Evolutionary conservation across 805 yeast genomes (phyloP).

Genomic region (Nakazawaea ambrosiae): DNA sequence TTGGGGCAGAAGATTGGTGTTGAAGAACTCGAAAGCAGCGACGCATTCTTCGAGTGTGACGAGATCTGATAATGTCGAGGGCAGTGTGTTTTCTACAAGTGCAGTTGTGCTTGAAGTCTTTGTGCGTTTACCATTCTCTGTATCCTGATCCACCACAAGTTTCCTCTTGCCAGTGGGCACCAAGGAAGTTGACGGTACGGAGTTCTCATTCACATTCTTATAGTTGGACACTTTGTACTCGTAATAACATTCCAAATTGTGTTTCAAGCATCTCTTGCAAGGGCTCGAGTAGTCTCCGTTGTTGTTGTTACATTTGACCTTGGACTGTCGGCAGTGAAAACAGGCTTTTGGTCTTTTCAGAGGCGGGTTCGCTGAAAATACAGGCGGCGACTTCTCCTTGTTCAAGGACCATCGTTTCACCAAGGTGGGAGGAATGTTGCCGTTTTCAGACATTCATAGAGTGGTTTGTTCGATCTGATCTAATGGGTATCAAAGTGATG

Average conservation of each 20-base stretch:
- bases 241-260: slow-evolving; percentile 48
- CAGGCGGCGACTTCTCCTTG: too few species aligned
- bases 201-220: slow-evolving; percentile 5
- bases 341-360: slow-evolving; percentile 44
- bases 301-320: slow-evolving; percentile 52
- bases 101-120: too few species aligned
- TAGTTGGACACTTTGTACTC: slow-evolving; percentile 45
- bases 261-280: slow-evolving; percentile 50
- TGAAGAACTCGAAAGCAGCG: slow-evolving; percentile 44
- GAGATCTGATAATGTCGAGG: neutral
- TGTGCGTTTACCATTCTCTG: neutral
- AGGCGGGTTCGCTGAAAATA: too few species aligned
- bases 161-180: slow-evolving; percentile 5
- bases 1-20: slow-evolving; percentile 51
- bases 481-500: too few species aligned
- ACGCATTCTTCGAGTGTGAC: slow-evolving; percentile 3
- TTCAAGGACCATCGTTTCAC: too few species aligned
- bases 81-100: too few species aligned
- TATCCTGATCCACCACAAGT: neutral
- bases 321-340: slow-evolving; percentile 51
- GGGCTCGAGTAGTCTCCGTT: slow-evolving; percentile 31
- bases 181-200: neutral
- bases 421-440: too few species aligned
- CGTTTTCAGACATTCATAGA: too few species aligned
- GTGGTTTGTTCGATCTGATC: too few species aligned